phyloP scores from a whole-genome alignment of 768 basidiomycete genomes.

The Psilocybe sp. region DNA sequence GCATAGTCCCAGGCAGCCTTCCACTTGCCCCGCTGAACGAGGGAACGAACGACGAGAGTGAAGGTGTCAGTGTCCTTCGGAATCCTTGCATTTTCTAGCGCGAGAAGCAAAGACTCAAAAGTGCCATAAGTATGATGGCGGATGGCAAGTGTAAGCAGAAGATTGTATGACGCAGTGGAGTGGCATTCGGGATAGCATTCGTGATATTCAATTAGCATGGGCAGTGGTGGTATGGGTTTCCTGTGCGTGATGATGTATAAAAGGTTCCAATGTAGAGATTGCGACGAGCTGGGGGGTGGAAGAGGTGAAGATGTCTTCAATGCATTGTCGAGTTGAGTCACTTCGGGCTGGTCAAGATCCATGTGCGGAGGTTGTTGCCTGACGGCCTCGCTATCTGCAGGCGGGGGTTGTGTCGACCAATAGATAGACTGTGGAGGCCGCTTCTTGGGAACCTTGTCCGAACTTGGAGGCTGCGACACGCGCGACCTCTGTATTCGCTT shows the following conservation, averaged over 20 bases:
- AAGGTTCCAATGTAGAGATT: constrained; percentile 41
- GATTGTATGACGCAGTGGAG: constrained; percentile 43
- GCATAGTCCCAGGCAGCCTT: constrained; percentile 51
- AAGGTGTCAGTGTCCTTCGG: constrained; percentile 50
- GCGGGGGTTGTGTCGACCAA: too few relatives aligned
- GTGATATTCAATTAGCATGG: constrained; percentile 50
- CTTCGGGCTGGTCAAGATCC: too few relatives aligned
- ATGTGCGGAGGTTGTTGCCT: too few relatives aligned
- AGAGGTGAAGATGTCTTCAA: constrained; percentile 5
- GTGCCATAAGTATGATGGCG: constrained; percentile 47
- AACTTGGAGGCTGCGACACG: too few relatives aligned
- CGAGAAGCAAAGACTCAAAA: constrained; percentile 39
- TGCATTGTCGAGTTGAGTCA: not conserved
- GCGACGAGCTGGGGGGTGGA: constrained; percentile 25
- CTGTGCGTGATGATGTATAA: constrained; percentile 32
- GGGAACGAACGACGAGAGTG: constrained; percentile 53
- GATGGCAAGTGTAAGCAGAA: constrained; percentile 46
- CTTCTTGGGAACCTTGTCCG: too few relatives aligned
- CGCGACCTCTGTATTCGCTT: too few relatives aligned
- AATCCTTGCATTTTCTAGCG: constrained; percentile 44
- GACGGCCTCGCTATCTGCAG: too few relatives aligned
- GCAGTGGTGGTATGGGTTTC: constrained; percentile 27
- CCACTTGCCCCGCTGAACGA: constrained; percentile 58
- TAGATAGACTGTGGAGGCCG: too few relatives aligned
- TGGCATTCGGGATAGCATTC: constrained; percentile 31